Conservation (phyloP, 805 yeast species). For the Schwanniomyces polymorphus region DNA sequence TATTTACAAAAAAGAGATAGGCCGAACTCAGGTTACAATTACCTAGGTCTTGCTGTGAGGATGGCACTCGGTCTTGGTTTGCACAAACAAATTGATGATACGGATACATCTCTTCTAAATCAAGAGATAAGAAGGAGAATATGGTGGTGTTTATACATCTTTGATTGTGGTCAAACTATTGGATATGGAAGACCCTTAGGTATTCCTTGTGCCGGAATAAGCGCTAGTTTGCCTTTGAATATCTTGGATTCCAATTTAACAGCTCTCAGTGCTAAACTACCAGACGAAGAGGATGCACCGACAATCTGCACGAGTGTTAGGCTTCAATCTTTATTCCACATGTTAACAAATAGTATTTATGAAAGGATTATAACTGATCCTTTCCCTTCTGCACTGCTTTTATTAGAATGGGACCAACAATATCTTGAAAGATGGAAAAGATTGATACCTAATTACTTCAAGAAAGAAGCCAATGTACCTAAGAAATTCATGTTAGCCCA, state of each 20-base stretch:
- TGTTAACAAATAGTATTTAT: slow-evolving; percentile 14
- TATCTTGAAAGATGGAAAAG: slow-evolving; percentile 13
- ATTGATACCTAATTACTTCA: slow-evolving; percentile 10
- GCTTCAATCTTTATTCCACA: slow-evolving; percentile 15
- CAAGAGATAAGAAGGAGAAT: slow-evolving; percentile 10
- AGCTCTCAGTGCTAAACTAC: slow-evolving; percentile 1
- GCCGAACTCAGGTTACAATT: slow-evolving; percentile 16
- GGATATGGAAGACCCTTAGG: slow-evolving; percentile 13
- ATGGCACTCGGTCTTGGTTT: slow-evolving; percentile 13
- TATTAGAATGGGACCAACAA: slow-evolving; percentile 13
- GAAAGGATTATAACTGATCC: slow-evolving; percentile 16
- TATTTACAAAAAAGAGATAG: slow-evolving; percentile 17
- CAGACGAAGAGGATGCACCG: slow-evolving; percentile 8
- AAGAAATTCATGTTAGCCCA: slow-evolving; percentile 11
- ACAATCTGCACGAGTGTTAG: slow-evolving; percentile 15
- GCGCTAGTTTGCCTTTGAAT: slow-evolving; percentile 11
- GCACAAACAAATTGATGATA: slow-evolving; percentile 11
- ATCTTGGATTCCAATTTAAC: slow-evolving; percentile 11
- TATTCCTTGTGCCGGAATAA: slow-evolving; percentile 17
- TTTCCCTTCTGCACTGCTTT: slow-evolving; percentile 11
- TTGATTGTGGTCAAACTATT: slow-evolving; percentile 14
- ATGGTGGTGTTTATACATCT: slow-evolving; percentile 14
- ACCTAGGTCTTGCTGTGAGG: slow-evolving; percentile 13
- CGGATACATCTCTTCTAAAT: slow-evolving; percentile 7
- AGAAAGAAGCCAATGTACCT: slow-evolving; percentile 9